Conservation (phyloP, 1,284 basidiomycete species). For the Ustilago cynodontis region DNA sequence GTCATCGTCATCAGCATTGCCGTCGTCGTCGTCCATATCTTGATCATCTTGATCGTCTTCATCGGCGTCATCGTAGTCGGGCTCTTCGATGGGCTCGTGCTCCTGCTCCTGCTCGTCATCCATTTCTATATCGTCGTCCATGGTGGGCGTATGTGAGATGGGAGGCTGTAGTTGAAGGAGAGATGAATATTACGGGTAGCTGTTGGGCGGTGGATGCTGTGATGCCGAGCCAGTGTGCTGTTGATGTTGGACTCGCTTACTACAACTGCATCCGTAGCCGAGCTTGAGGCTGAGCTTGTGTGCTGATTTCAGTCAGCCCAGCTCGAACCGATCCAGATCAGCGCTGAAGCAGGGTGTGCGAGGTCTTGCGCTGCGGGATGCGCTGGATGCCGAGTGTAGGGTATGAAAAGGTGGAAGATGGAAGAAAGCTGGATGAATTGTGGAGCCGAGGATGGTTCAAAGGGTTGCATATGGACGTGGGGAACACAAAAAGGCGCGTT, state of each 20-base stretch:
- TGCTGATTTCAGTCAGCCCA: background rate
- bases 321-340: background rate
- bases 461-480: conserved; percentile 10
- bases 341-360: background rate
- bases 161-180: background rate
- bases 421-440: background rate
- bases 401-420: conserved; percentile 4
- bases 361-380: background rate
- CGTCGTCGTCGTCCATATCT: conserved; percentile 19
- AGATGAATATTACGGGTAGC: background rate
- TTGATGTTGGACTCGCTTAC: background rate
- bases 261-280: conserved; percentile 6
- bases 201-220: background rate
- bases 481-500: conserved; percentile 15
- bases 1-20: conserved; percentile 29
- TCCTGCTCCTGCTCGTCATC: conserved; percentile 52
- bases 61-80: conserved; percentile 35
- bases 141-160: conserved; percentile 6
- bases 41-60: conserved; percentile 38
- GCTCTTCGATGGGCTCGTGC: conserved; percentile 30
- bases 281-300: background rate
- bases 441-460: conserved; percentile 10
- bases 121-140: conserved; percentile 55
- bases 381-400: conserved; percentile 4
- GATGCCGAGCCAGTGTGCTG: background rate